phyloP scores from a whole-genome alignment of 768 basidiomycete genomes.

The Mycena polygramma region DNA sequence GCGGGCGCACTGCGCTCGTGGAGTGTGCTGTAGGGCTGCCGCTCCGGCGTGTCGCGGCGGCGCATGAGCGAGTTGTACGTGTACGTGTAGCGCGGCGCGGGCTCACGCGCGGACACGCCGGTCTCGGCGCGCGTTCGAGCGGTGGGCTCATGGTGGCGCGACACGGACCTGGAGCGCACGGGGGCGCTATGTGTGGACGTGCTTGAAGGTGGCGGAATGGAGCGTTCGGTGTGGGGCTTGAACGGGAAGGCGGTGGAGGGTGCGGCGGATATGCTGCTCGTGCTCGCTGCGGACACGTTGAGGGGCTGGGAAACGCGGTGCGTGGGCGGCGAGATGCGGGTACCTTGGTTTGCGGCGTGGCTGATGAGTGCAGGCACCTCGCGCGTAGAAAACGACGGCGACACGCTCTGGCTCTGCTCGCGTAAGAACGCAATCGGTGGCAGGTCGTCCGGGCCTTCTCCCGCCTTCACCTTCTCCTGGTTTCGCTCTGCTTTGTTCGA shows the following conservation, averaged over 20 bases:
- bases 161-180: neutral
- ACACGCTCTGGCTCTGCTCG: constrained; percentile 10
- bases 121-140: constrained; percentile 15
- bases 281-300: neutral
- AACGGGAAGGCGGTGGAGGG: neutral
- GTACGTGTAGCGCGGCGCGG: constrained; percentile 8
- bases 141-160: neutral
- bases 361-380: too few relatives aligned
- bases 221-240: neutral
- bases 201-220: neutral
- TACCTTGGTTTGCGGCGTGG: neutral
- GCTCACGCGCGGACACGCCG: constrained; percentile 4
- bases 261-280: neutral
- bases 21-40: too few relatives aligned
- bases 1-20: neutral
- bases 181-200: neutral
- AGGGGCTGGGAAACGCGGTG: neutral
- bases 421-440: constrained; percentile 26
- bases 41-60: neutral
- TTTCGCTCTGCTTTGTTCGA: neutral
- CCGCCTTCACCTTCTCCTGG: neutral
- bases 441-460: constrained; percentile 2
- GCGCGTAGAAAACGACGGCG: neutral
- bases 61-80: constrained; percentile 19
- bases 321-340: neutral